Evolutionary conservation across 768 basidiomycete species (phyloP).

Genomic region (Coprinopsis strossmayeri): DNA sequence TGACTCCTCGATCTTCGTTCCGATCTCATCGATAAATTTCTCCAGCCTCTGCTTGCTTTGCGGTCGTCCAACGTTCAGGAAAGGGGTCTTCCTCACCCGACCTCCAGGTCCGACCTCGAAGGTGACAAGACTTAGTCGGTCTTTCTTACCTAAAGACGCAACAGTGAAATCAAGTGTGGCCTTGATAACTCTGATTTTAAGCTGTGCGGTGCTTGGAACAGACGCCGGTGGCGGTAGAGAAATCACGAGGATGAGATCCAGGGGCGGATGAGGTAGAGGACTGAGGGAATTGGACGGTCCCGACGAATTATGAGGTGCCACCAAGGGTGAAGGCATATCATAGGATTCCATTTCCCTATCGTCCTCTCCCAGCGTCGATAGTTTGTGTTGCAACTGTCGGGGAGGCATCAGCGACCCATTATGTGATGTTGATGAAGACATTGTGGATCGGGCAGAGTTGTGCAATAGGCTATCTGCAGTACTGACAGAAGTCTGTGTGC

Average conservation of each 20-base stretch:
- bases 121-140: constrained; percentile 85
- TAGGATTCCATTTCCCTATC: constrained; percentile 44
- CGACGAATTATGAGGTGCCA: constrained; percentile 64
- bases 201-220: constrained; percentile 68
- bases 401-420: constrained; percentile 38
- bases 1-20: constrained; percentile 32
- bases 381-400: constrained; percentile 37
- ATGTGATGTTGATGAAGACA: constrained; percentile 71
- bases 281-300: constrained; percentile 76
- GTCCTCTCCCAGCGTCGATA: constrained; percentile 65
- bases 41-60: constrained; percentile 65
- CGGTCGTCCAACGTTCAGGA: constrained; percentile 64
- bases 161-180: constrained; percentile 83
- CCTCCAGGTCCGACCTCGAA: constrained; percentile 87
- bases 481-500: constrained; percentile 58
- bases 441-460: constrained; percentile 57
- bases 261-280: constrained; percentile 77
- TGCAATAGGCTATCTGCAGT: constrained; percentile 66
- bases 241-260: constrained; percentile 90
- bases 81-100: constrained; percentile 87
- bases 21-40: constrained; percentile 74
- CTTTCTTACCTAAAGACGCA: constrained; percentile 66
- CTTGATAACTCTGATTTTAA: constrained; percentile 87
- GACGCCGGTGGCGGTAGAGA: constrained; percentile 74
- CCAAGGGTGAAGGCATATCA: constrained; percentile 47